Base-by-base conservation (phyloP, 805 yeast species). In the Schizosaccharomyces octosporus region DNA sequence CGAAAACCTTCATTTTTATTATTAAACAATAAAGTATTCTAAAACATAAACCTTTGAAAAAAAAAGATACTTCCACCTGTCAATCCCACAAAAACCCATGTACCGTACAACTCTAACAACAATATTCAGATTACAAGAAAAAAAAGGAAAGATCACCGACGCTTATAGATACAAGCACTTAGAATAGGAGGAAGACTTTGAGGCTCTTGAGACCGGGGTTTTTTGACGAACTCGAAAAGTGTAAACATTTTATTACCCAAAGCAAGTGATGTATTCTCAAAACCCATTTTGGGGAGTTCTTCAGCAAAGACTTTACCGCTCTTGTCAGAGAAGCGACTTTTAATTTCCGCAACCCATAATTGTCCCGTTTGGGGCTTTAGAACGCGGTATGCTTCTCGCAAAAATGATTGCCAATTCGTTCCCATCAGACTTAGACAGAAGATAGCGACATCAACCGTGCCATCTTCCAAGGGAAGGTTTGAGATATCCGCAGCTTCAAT, bases 401-500 rank as follows among this genome's bases (percentile, higher is more conserved):
- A 80, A 69, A 93, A 93, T 69, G 93, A 97, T 64, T 89, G 74
- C 69, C 90, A 88, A 69, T 93, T 93, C 3, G 97, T 90, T 3
- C 99, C 98, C 99, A 93, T 93, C 63, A 93, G 75, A 0, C 97
- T 63, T 58, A 93, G 76, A 71, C 98, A 93, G 72, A 89, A 93
- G 5, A 93, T 79, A n/a, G 87, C 98, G 57, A 93, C 76, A 29
- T 88, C 80, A 67, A 93, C 87, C 1, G 93, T 83, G 61, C 78
- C 78, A 69, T 88, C 87, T 1, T 76, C 78, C 64, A 93, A 72
- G 24, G 98, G 98, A 11, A 90, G 96, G 67, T 87, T 78, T 69
- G 81, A 84, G 65, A 93, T 86, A 74, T 93, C 99, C 0, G 97
- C 97, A n/a, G 90, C 97, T 0, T 97, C 89, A 63, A 93, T 85